phyloP scores from a whole-genome alignment of 1,284 basidiomycete species.

The Rhodotorula sp. region DNA sequence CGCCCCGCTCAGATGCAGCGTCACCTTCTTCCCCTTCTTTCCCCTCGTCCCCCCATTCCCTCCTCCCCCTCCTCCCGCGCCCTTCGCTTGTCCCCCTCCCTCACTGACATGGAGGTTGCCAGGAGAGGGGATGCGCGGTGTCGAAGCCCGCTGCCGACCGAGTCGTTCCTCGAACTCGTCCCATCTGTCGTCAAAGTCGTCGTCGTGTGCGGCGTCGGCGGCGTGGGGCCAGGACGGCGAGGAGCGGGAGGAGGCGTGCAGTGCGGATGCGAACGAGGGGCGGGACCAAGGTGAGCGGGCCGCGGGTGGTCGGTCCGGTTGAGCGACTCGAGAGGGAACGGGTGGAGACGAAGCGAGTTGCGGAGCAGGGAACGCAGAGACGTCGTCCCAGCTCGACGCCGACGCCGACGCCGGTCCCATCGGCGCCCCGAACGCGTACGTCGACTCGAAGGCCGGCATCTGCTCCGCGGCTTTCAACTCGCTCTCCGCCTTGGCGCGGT shows the following conservation, averaged over 20 bases:
- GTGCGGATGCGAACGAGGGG: conserved; percentile 31
- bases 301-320: not conserved
- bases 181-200: conserved; percentile 36
- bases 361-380: conserved; percentile 29
- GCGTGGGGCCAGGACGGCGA: not conserved
- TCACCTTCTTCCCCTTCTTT: conserved; percentile 4
- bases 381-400: conserved; percentile 18
- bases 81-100: conserved; percentile 8
- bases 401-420: not conserved
- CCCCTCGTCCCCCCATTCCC: conserved; percentile 2
- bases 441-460: conserved; percentile 18
- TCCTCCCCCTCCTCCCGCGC: too few species aligned
- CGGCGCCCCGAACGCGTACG: conserved; percentile 11
- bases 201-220: conserved; percentile 7
- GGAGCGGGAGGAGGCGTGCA: conserved; percentile 21
- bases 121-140: not conserved
- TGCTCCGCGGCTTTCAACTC: conserved; percentile 57
- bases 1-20: conserved; percentile 5
- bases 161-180: conserved; percentile 32
- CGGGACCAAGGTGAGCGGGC: not conserved
- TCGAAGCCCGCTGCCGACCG: conserved; percentile 12
- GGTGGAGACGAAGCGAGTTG: not conserved
- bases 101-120: not conserved
- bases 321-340: not conserved
- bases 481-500: conserved; percentile 70